These are phyloP conservation scores for Cercospora sojina DNA, from an alignment of 2,329 filamentous ascomycete species.

Conservation along the genomic window DNA sequence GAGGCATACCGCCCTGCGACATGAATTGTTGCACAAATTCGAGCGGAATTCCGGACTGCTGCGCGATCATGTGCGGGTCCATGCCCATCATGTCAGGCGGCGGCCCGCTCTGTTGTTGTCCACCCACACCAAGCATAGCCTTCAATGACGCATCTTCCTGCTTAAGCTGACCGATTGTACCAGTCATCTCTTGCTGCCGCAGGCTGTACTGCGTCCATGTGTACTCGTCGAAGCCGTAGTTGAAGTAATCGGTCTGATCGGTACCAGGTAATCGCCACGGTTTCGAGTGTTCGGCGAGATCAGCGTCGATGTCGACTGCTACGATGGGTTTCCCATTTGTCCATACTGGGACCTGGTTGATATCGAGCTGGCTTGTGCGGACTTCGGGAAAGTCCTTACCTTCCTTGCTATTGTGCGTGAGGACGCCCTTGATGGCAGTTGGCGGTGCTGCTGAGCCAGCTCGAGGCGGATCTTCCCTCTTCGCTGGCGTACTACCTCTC, in stretches of 20 bases:
- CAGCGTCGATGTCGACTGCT: slow-evolving; percentile 53
- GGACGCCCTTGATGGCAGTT: slow-evolving; percentile 37
- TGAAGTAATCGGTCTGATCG: slow-evolving; percentile 96
- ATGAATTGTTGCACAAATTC: slow-evolving; percentile 27
- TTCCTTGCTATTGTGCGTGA: slow-evolving; percentile 48
- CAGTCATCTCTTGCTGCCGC: slow-evolving; percentile 77
- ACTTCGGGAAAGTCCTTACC: slow-evolving; percentile 66
- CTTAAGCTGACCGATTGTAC: slow-evolving; percentile 79
- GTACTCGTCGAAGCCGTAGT: slow-evolving; percentile 98
- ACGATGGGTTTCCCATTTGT: slow-evolving; percentile 71
- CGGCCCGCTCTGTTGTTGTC: slow-evolving; percentile 28
- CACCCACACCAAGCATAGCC: slow-evolving; percentile 53
- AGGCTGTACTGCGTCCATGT: slow-evolving; percentile 93
- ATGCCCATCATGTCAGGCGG: slow-evolving; percentile 37
- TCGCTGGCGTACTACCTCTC: slow-evolving; percentile 22
- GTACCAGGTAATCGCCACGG: slow-evolving; percentile 94
- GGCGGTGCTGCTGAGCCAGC: slow-evolving; percentile 22
- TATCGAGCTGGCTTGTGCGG: slow-evolving; percentile 76
- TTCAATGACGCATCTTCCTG: slow-evolving; percentile 63
- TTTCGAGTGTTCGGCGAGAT: slow-evolving; percentile 70
- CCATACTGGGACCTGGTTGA: slow-evolving; percentile 79
- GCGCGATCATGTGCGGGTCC: slow-evolving; percentile 53
- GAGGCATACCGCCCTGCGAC: slow-evolving; percentile 37
- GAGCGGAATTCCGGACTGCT: slow-evolving; percentile 45
- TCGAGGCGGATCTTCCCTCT: slow-evolving; percentile 21